These are phyloP conservation scores for Bolboschoenoplectus hybrid DNA, from an alignment of 202 grass and related monocot genomes.

Conservation along the genomic window DNA sequence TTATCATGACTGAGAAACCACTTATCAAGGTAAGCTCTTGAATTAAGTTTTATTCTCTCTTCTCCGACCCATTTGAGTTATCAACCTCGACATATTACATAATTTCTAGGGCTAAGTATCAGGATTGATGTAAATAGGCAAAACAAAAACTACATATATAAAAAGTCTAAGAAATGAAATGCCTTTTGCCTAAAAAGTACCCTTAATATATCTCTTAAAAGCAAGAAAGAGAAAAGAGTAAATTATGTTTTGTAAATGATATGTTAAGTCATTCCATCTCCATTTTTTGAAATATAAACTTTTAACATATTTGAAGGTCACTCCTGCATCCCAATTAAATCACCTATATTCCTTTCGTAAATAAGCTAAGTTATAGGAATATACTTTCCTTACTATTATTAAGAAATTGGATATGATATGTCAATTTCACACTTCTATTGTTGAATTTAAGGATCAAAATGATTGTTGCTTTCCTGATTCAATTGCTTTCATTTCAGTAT, in stretches of 20 bases:
- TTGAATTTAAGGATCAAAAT: background rate
- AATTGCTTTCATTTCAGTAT: conserved; percentile 30
- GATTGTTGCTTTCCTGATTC: conserved; percentile 16
- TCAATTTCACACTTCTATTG: background rate
- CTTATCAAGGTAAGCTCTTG: conserved; percentile 63
- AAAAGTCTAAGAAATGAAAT: background rate
- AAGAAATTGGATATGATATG: background rate
- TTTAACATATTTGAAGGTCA: background rate
- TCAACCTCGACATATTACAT: background rate
- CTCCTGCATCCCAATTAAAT: background rate
- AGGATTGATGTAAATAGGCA: background rate
- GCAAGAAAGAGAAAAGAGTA: background rate
- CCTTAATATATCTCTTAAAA: conserved; percentile 2
- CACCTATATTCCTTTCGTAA: background rate
- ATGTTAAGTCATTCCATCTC: background rate
- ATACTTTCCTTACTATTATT: background rate
- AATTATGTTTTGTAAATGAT: background rate
- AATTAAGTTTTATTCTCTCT: background rate
- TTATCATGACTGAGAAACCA: conserved; percentile 91
- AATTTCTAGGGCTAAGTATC: background rate
- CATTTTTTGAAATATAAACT: background rate
- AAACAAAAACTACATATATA: background rate
- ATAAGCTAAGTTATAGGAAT: too few relatives aligned
- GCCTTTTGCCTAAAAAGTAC: background rate
- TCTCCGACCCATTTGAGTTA: background rate